Evolutionary conservation across 2,329 filamentous ascomycete species (phyloP).

Genomic region (Lithohypha guttulata): DNA sequence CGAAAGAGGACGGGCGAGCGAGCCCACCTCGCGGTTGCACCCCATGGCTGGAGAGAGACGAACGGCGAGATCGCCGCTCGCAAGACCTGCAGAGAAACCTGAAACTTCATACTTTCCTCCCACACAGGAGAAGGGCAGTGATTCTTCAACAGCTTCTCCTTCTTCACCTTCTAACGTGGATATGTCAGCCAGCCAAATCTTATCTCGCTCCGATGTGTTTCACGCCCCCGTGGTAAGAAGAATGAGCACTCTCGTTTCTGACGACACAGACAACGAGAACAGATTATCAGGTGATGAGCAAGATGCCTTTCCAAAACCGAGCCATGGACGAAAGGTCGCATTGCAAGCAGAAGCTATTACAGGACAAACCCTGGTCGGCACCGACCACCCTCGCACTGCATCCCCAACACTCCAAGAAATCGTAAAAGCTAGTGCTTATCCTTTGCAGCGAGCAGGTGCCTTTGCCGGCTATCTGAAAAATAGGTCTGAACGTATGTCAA

Average conservation of each 20-base stretch:
- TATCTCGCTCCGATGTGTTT: slow-evolving; percentile 80
- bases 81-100: slow-evolving; percentile 47
- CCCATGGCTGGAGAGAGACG: slow-evolving; percentile 37
- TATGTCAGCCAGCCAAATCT: slow-evolving; percentile 80
- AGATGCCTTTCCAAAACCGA: slow-evolving; percentile 11
- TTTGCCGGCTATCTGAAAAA: slow-evolving; percentile 74
- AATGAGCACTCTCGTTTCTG: slow-evolving; percentile 22
- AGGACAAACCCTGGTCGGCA: not conserved
- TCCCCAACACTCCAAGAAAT: slow-evolving; percentile 48
- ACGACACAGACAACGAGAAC: slow-evolving; percentile 34
- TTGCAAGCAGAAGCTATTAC: slow-evolving; percentile 6
- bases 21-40: slow-evolving; percentile 48
- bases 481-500: slow-evolving; percentile 71
- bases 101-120: slow-evolving; percentile 68
- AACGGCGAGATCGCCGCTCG: slow-evolving; percentile 40
- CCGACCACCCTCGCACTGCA: slow-evolving; percentile 15
- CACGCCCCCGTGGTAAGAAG: slow-evolving; percentile 58
- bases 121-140: slow-evolving; percentile 61
- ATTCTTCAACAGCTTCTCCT: slow-evolving; percentile 59
- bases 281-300: slow-evolving; percentile 25
- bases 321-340: slow-evolving; percentile 4
- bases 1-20: slow-evolving; percentile 45
- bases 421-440: slow-evolving; percentile 57
- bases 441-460: slow-evolving; percentile 70
- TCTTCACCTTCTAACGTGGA: slow-evolving; percentile 57